phyloP scores from a whole-genome alignment of 2,329 filamentous ascomycete species.

The Calonectria multiphialidica region DNA sequence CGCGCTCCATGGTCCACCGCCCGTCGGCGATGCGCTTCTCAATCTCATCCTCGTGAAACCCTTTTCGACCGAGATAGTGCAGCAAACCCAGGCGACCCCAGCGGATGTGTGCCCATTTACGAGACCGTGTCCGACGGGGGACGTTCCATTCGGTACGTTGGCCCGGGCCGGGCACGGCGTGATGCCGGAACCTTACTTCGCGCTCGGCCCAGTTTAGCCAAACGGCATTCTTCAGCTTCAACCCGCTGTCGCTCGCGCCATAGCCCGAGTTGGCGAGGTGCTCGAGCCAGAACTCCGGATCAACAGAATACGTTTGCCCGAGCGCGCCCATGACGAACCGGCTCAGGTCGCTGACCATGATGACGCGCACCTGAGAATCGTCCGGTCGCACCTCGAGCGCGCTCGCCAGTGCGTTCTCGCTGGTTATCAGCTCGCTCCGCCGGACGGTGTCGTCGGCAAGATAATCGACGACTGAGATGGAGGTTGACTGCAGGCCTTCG shows the following conservation, averaged over 20 bases:
- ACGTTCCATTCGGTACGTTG: conserved; percentile 41
- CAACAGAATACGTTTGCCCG: conserved; percentile 42
- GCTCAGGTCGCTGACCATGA: conserved; percentile 46
- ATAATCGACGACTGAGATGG: conserved; percentile 40
- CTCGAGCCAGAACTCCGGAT: conserved; percentile 47
- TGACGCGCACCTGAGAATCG: conserved; percentile 32
- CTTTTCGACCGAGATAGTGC: conserved; percentile 41
- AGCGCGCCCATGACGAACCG: conserved; percentile 45
- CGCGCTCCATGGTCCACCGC: conserved; percentile 39
- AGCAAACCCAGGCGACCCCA: conserved; percentile 38
- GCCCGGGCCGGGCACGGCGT: conserved; percentile 34
- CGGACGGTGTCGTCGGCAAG: conserved; percentile 23
- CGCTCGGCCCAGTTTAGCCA: conserved; percentile 46
- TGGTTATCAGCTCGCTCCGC: conserved; percentile 6
- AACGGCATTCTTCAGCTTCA: conserved; percentile 44
- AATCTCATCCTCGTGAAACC: conserved; percentile 42
- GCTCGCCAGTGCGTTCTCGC: conserved; percentile 30
- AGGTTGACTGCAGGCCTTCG: conserved; percentile 31
- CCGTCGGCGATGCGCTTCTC: conserved; percentile 37
- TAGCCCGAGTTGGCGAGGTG: conserved; percentile 44
- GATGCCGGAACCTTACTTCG: conserved; percentile 42
- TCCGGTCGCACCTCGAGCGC: conserved; percentile 29
- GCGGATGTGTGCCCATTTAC: conserved; percentile 37
- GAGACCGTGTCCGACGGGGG: conserved; percentile 24
- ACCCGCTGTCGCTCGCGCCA: conserved; percentile 41